These are phyloP conservation scores for Colletotrichum incanum DNA, from an alignment of 2,329 filamentous ascomycete species.

Conservation along the genomic window DNA sequence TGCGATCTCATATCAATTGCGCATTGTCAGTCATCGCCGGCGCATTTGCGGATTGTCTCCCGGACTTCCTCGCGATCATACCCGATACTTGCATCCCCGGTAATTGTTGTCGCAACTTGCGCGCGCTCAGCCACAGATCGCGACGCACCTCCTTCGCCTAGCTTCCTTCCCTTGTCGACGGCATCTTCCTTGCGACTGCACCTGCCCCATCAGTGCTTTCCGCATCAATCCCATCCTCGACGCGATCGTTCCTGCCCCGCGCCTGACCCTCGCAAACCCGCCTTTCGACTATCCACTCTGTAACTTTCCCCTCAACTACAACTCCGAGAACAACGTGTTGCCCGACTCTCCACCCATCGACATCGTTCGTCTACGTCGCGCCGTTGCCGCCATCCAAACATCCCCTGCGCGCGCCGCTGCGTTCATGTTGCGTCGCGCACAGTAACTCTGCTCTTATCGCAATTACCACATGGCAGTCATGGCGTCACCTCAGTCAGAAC, in stretches of 20 bases:
- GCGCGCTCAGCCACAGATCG: constrained; percentile 20
- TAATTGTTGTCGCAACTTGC: background rate
- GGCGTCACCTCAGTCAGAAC: constrained; percentile 65
- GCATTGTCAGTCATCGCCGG: constrained; percentile 13
- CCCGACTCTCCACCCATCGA: too few species aligned
- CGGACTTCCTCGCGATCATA: constrained; percentile 5
- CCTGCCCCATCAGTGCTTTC: constrained; percentile 10
- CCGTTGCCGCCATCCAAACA: background rate
- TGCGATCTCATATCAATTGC: constrained; percentile 9
- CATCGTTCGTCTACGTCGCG: background rate
- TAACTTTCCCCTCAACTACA: background rate
- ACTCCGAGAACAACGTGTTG: background rate
- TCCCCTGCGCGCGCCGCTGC: constrained; percentile 27
- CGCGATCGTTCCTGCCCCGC: background rate
- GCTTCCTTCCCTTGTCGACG: constrained; percentile 20
- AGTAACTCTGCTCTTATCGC: constrained; percentile 48
- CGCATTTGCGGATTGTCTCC: constrained; percentile 14
- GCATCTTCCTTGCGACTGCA: constrained; percentile 12
- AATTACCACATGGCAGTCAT: constrained; percentile 66
- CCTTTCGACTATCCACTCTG: background rate
- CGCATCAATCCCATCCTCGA: background rate
- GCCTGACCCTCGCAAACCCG: background rate
- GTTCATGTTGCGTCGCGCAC: constrained; percentile 57
- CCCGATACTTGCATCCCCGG: constrained; percentile 10
- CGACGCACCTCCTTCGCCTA: constrained; percentile 11